Evolutionary conservation across 2,329 filamentous ascomycete species (phyloP).

Genomic region (Grosmannia penicillata): DNA sequence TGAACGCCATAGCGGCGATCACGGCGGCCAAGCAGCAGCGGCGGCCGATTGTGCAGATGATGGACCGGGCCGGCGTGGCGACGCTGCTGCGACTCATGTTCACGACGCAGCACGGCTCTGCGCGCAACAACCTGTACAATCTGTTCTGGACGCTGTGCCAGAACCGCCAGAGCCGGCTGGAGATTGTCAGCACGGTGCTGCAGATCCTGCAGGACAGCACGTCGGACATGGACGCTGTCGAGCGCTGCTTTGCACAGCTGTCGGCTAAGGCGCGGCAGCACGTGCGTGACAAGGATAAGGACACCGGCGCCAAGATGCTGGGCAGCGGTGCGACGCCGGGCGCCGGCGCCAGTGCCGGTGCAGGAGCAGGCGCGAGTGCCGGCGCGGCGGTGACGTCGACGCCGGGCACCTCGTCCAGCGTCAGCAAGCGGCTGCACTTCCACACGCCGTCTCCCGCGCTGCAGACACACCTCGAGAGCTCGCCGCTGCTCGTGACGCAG

Average conservation of each 20-base stretch:
- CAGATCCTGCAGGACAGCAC: conserved; percentile 94
- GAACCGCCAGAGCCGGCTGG: conserved; percentile 88
- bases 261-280: conserved; percentile 75
- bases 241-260: conserved; percentile 86
- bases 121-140: conserved; percentile 69
- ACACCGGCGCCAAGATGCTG: background rate
- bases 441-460: conserved; percentile 35
- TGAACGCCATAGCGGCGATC: too few species aligned
- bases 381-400: conserved; percentile 49
- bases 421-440: conserved; percentile 35
- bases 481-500: conserved; percentile 86
- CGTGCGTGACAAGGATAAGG: conserved; percentile 50
- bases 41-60: conserved; percentile 82
- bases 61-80: conserved; percentile 89
- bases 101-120: conserved; percentile 77
- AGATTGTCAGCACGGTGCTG: conserved; percentile 83
- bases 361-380: background rate
- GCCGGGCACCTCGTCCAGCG: conserved; percentile 47
- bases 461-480: conserved; percentile 67
- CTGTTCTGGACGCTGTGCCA: conserved; percentile 87
- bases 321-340: too few species aligned
- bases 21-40: conserved; percentile 30
- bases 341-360: background rate
- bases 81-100: conserved; percentile 98
- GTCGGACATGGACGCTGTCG: conserved; percentile 80